Evolutionary conservation across 192 early-diverging fungal genomes (phyloP), one percentile per base, ranked within the genome.

Genomic region (Kappamyces sp.): DNA sequence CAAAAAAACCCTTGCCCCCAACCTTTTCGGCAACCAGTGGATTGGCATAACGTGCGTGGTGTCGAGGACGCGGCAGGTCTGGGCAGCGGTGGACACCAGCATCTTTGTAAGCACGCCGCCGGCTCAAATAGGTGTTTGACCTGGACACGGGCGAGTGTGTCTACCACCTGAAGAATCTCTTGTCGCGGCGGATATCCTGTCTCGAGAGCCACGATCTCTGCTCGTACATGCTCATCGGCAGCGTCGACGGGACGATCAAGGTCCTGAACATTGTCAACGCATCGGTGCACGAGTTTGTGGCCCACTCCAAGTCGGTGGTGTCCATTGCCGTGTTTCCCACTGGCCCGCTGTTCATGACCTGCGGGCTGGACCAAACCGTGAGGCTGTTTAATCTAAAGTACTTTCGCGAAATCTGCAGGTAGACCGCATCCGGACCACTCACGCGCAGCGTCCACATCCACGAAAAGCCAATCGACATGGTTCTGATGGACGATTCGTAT

Each of bases 391-490:
- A 59, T 60, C 55, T 81, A 23, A 69, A 67, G 39, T 67, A 61
- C 0, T 81, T 78, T 41, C 65, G 67, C 50, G 79, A 81, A 48
- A 59, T 80, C 32, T 73, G 71, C 42, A 70, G 78, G 77, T 79
- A 66, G 34, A 41, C 49, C 10, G 34, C 3, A 35, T 50, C 46
- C 23, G 40, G 40, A 1, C 32, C 39, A 23, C 42, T 54, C 42
- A 54, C 12, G 31, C 9, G 36, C 36, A 78, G 76, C 47, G 43
- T 80, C 12, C 60, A 71, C 54, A 40, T 78, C 0, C 47, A 59
- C n/a, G 75, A 78, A 3, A 47, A 54, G 15, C 79, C 79, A 4
- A 35, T 75, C 3, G 44, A 52, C 33, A 44, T 81, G 55, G 13
- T 55, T 3, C 39, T 78, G 13, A 66, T 76, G n/a, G 75, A 81